Evolutionary conservation across 2,329 filamentous ascomycete genomes (phyloP).

Genomic region (Fonsecaea pedrosoi): DNA sequence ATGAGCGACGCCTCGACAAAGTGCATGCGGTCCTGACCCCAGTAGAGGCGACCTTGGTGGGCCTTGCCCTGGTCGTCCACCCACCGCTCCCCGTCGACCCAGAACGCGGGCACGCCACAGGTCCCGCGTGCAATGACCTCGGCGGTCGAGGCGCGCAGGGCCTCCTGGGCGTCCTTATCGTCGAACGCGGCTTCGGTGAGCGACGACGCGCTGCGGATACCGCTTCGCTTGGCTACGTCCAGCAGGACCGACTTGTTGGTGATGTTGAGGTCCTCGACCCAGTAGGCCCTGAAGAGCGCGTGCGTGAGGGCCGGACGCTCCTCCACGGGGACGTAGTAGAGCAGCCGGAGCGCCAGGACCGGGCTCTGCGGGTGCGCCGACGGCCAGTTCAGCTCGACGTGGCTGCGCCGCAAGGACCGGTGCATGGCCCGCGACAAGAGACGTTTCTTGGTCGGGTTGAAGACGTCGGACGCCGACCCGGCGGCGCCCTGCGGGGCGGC

Average conservation of each 20-base stretch:
- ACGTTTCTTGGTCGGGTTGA: conserved; percentile 30
- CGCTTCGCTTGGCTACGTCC: conserved; percentile 10
- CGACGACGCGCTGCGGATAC: not conserved
- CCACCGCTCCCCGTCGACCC: conserved; percentile 12
- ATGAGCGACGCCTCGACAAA: conserved; percentile 28
- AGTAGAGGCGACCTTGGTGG: conserved; percentile 26
- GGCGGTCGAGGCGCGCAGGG: not conserved
- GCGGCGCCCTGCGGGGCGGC: conserved; percentile 32
- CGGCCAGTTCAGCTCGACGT: conserved; percentile 19
- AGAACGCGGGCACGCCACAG: conserved; percentile 29
- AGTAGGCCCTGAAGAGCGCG: conserved; percentile 27
- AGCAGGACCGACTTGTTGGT: conserved; percentile 16
- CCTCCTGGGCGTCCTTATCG: not conserved
- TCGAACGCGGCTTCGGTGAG: not conserved
- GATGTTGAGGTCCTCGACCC: conserved; percentile 30
- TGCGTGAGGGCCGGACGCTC: conserved; percentile 23
- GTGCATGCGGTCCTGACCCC: conserved; percentile 35
- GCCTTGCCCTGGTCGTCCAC: not conserved
- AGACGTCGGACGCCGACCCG: conserved; percentile 27
- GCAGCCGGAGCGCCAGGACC: conserved; percentile 26
- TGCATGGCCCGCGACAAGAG: conserved; percentile 17
- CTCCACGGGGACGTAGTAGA: conserved; percentile 20
- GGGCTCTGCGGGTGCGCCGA: conserved; percentile 28
- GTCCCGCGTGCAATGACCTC: conserved; percentile 23
- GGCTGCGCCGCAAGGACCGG: conserved; percentile 19